Evolutionary conservation across 352 stramenopile genomes (phyloP).

Genomic region (Halophytophthora polymorphica): DNA sequence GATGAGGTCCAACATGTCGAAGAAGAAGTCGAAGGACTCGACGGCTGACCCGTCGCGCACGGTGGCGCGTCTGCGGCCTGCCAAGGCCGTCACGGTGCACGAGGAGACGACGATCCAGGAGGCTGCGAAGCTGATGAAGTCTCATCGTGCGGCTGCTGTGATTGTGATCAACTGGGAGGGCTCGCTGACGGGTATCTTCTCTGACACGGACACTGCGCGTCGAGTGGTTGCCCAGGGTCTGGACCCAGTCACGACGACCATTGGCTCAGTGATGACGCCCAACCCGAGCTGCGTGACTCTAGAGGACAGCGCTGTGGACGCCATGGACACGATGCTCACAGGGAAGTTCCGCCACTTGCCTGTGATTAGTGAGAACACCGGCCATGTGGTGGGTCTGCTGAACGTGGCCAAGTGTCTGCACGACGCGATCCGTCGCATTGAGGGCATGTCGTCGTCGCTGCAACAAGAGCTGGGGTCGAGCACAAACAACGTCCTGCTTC

Average conservation of each 20-base stretch:
- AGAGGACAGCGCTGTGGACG: constrained; percentile 80
- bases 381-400: constrained; percentile 92
- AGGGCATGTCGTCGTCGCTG: constrained; percentile 79
- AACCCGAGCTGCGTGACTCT: constrained; percentile 81
- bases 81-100: constrained; percentile 87
- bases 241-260: constrained; percentile 57
- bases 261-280: constrained; percentile 82
- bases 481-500: constrained; percentile 55
- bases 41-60: constrained; percentile 57
- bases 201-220: constrained; percentile 87
- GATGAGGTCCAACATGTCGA: constrained; percentile 74
- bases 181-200: constrained; percentile 93
- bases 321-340: constrained; percentile 83
- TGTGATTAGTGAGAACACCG: constrained; percentile 82
- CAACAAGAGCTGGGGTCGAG: constrained; percentile 76
- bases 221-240: constrained; percentile 78
- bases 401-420: constrained; percentile 98
- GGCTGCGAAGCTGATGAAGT: constrained; percentile 89
- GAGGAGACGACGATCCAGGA: constrained; percentile 81
- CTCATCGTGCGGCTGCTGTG: constrained; percentile 89
- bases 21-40: constrained; percentile 57
- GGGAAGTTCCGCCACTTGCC: constrained; percentile 96
- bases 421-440: constrained; percentile 97
- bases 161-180: constrained; percentile 89
- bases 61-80: constrained; percentile 72